These are phyloP conservation scores for Penicillium tannophilum DNA, from an alignment of 495 filamentous ascomycete species.

Conservation along the genomic window DNA sequence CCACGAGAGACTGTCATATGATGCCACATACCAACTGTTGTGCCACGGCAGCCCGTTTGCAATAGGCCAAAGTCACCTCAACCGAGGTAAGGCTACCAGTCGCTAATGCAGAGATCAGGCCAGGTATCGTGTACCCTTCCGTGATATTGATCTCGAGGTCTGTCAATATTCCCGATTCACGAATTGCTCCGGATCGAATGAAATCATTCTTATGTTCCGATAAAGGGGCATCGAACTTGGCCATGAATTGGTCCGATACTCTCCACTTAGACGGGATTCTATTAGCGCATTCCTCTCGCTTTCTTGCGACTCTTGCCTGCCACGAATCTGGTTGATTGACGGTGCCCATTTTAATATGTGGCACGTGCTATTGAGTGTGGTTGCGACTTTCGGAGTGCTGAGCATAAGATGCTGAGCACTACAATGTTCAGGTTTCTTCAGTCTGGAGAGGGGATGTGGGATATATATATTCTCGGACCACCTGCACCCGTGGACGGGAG, in stretches of 20 bases:
- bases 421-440: too few species aligned
- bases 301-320: constrained; percentile 29
- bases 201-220: constrained; percentile 24
- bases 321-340: constrained; percentile 7
- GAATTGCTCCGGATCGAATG: constrained; percentile 19
- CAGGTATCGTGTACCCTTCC: constrained; percentile 44
- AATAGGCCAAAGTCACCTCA: constrained; percentile 57
- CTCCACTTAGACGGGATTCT: constrained; percentile 33
- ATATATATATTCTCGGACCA: not conserved
- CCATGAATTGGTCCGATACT: constrained; percentile 14
- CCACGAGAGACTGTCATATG: not conserved
- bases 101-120: constrained; percentile 30
- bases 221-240: constrained; percentile 16
- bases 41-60: constrained; percentile 57
- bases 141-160: constrained; percentile 54
- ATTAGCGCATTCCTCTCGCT: constrained; percentile 36
- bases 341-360: constrained; percentile 8
- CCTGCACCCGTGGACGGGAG: not conserved
- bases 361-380: not conserved
- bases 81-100: constrained; percentile 43
- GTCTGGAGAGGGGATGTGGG: not conserved
- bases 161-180: constrained; percentile 29
- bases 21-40: constrained; percentile 49
- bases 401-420: too few species aligned
- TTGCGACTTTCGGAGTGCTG: not conserved